Evolutionary conservation across 305 asterid species (phyloP).

Genomic region (Fraxinus nigra): DNA sequence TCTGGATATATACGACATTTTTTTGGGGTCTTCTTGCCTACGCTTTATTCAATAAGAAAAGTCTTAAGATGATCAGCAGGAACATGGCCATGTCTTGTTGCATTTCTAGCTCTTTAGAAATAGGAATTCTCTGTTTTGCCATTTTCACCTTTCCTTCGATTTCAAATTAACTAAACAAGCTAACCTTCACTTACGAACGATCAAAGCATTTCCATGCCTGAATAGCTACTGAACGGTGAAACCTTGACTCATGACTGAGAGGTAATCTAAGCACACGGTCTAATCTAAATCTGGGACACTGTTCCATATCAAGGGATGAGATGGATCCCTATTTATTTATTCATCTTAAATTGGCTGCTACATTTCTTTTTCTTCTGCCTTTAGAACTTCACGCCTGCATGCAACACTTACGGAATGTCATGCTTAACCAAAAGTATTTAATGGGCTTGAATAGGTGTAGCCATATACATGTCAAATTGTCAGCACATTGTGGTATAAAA

Average conservation of each 20-base stretch:
- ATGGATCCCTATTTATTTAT: not conserved
- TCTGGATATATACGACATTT: slow-evolving; percentile 5
- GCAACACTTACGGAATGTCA: slow-evolving; percentile 23
- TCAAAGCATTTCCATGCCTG: not conserved
- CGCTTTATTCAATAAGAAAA: not conserved
- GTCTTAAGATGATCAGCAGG: slow-evolving; percentile 9
- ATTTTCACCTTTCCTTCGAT: not conserved
- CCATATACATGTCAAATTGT: slow-evolving; percentile 14
- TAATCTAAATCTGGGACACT: slow-evolving; percentile 3
- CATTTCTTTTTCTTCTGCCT: slow-evolving; percentile 20
- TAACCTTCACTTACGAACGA: slow-evolving; percentile 12
- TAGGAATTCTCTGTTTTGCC: not conserved
- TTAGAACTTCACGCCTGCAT: slow-evolving; percentile 13
- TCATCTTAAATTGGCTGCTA: slow-evolving; percentile 12
- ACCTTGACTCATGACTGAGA: not conserved
- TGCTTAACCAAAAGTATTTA: slow-evolving; percentile 17
- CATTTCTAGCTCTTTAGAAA: not conserved
- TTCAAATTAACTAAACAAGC: slow-evolving; percentile 5
- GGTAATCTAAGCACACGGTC: not conserved
- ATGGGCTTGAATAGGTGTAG: slow-evolving; percentile 12
- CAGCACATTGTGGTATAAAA: not conserved
- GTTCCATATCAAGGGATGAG: slow-evolving; percentile 7
- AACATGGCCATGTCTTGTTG: slow-evolving; percentile 15
- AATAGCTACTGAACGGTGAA: slow-evolving; percentile 10
- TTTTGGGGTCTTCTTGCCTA: not conserved